Evolutionary conservation across 2,329 filamentous ascomycete genomes (phyloP), one percentile per base, ranked within the genome.

Genomic region (Botrytis squamosa): DNA sequence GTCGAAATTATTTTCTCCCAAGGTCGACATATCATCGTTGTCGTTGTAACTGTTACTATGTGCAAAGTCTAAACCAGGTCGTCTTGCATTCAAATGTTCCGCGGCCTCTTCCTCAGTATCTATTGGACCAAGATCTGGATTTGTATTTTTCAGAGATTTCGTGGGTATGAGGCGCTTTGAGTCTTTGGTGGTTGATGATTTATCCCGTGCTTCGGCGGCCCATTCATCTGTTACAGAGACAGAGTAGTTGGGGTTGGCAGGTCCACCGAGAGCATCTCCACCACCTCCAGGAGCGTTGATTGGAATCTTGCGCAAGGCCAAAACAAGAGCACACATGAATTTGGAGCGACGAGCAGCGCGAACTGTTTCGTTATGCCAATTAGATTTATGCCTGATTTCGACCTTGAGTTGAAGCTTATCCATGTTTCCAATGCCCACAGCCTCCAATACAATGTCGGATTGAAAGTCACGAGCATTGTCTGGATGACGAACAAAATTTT

Each of bases 391-490:
- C 80, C 92, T 90, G 80, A 98, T 94, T 79, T 93, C 91, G 57
- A 98, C 87, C 79, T 90, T 90, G 72, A 99, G 88, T 78, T 92
- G 88, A 69, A 98, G 86, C 84, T 97, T 97, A 83, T 97, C 93
- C 85, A 97, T 90, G 79, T 95, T 92, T 59, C 91, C 92, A 49
- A 98, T 90, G 72, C 93, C 90, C 40, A 89, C 86, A 25, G 98
- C 89, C 78, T 93, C 90, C 73, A 98, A 89, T 75, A 90, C 88
- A 70, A 98, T 86, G 72, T 97, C 93, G 3, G 91, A 89, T 82
- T 94, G 91, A 88, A 97, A 99, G 83, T 99, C 96, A 79, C 96
- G 92, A 74, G 87, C 88, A 84, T 98, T 98, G 38, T 97, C 94
- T 71, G 94, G 90, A 72, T 92, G 86, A 38, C 88, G 89, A 59